A percentile compares a stretch with the other conserved stretches of the same genome.
phyloP scores from a whole-genome alignment of 2,329 filamentous ascomycete species.

The Trichoderma koningii region DNA sequence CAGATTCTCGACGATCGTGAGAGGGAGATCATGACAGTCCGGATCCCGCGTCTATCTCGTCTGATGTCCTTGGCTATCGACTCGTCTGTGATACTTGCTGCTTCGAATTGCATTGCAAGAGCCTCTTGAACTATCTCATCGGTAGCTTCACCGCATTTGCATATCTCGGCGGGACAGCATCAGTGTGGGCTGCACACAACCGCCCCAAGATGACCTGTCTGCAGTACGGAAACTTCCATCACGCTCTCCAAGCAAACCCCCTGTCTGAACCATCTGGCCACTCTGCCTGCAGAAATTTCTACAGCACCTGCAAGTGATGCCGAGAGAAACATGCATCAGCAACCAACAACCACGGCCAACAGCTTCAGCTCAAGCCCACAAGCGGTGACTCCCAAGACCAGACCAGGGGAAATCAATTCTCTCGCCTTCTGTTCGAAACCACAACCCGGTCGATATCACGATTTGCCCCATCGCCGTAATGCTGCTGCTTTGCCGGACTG shows the following conservation, averaged over 20 bases:
- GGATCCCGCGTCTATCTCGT: no score
- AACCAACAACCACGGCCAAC: background rate
- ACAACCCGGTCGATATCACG: background rate
- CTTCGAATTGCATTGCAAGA: no score
- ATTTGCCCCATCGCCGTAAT: constrained; percentile 6
- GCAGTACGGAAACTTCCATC: background rate
- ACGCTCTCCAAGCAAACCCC: background rate
- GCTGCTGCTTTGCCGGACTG: constrained; percentile 5
- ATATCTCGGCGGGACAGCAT: no score
- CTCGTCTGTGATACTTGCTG: no score
- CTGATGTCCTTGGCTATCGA: no score
- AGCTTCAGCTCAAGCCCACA: background rate
- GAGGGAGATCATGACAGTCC: no score
- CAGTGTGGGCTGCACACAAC: no score
- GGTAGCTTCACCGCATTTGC: no score
- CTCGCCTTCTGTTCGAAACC: background rate
- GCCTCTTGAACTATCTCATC: no score
- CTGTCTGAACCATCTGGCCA: background rate
- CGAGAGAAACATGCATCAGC: background rate
- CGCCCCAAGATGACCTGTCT: background rate
- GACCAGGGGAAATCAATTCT: background rate
- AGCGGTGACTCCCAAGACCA: background rate
- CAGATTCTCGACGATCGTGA: no score
- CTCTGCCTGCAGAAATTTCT: background rate
- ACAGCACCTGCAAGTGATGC: no score